Conservation (phyloP, 495 filamentous ascomycete species). For the Hypoxylon lienhwacheense region DNA sequence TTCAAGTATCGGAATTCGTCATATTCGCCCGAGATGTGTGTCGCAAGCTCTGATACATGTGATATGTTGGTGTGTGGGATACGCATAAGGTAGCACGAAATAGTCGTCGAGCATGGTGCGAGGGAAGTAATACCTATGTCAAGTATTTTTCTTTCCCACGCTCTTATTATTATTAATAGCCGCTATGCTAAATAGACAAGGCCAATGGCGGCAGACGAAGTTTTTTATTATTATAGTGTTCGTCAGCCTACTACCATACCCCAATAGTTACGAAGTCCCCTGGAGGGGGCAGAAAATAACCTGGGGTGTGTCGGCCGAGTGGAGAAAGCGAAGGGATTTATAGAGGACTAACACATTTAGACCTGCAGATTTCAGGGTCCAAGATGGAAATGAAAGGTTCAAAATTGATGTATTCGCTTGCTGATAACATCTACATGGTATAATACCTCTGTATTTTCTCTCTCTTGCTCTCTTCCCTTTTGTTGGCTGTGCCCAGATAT, state of each 20-base stretch:
- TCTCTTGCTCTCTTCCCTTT: no score
- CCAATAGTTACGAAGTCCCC: constrained; percentile 13
- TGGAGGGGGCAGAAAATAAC: constrained; percentile 18
- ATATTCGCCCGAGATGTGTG: no score
- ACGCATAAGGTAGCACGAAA: constrained; percentile 20
- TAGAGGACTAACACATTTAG: constrained; percentile 18
- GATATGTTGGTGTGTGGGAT: no score
- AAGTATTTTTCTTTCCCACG: constrained; percentile 20
- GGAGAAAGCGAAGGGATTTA: constrained; percentile 12
- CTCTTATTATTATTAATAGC: constrained; percentile 8
- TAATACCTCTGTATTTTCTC: no score
- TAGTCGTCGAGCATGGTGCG: constrained; percentile 14
- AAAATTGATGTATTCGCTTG: constrained; percentile 11
- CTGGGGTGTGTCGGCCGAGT: constrained; percentile 30
- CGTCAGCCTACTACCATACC: constrained; percentile 14
- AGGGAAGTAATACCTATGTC: constrained; percentile 7
- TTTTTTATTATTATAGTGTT: constrained; percentile 20
- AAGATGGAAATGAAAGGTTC: constrained; percentile 14
- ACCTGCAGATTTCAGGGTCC: constrained; percentile 30
- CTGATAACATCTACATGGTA: constrained; percentile 13
- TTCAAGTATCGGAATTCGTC: no score
- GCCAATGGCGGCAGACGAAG: constrained; percentile 12
- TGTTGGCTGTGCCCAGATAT: constrained; percentile 15
- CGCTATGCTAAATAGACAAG: constrained; percentile 24
- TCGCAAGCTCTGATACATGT: no score